Percentiles rank a stretch among this genome's conserved stretches.
These are phyloP conservation scores for Saitoella complicata DNA, from an alignment of 805 yeast species.

Conservation along the genomic window DNA sequence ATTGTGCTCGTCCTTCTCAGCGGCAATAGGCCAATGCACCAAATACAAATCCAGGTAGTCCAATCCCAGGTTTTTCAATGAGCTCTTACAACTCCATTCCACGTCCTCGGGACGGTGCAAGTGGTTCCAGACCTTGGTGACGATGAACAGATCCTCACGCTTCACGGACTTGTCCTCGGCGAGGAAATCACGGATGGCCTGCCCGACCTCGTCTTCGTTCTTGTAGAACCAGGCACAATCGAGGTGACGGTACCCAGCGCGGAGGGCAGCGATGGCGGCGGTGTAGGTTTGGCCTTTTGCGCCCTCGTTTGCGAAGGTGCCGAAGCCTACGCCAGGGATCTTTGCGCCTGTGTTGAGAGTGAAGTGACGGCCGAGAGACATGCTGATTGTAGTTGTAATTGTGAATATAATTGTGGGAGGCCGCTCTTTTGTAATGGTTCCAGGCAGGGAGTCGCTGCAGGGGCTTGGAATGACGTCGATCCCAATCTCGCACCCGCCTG, in stretches of 20 bases:
- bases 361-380: conserved; percentile 1
- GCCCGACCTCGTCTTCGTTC: conserved; percentile 46
- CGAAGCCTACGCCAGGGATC: conserved; percentile 54
- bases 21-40: conserved; percentile 67
- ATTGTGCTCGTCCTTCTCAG: too few relatives aligned
- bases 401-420: too few relatives aligned
- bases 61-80: conserved; percentile 44
- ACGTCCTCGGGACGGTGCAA: conserved; percentile 19
- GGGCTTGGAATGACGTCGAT: too few relatives aligned
- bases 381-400: neutral
- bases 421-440: too few relatives aligned
- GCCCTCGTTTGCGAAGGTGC: conserved; percentile 33
- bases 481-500: too few relatives aligned
- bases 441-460: too few relatives aligned
- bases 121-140: conserved; percentile 21
- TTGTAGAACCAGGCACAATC: conserved; percentile 51
- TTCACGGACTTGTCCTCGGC: conserved; percentile 35
- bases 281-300: conserved; percentile 29
- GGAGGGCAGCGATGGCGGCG: conserved; percentile 27
- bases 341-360: conserved; percentile 36
- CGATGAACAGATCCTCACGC: conserved; percentile 12
- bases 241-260: neutral
- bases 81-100: conserved; percentile 37
- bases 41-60: conserved; percentile 67
- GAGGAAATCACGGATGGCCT: conserved; percentile 41